Percentiles rank a stretch among this genome's conserved stretches.
These are phyloP conservation scores for Spergularia bocconei DNA, from an alignment of 148 eudicot species.

Conservation along the genomic window DNA sequence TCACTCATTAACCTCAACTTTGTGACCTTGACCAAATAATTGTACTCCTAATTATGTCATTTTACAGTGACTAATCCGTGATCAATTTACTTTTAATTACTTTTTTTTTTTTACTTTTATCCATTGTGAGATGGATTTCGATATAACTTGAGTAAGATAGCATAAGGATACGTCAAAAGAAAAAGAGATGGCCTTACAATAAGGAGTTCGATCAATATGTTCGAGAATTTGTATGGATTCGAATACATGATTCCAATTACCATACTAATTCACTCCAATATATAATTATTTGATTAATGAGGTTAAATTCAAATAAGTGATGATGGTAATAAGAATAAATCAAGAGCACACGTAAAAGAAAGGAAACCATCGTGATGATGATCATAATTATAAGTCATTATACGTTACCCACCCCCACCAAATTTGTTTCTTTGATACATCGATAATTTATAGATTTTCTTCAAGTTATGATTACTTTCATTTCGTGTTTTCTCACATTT, in stretches of 20 bases:
- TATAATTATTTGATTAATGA: background rate
- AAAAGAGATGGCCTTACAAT: too few species aligned
- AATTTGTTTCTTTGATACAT: background rate
- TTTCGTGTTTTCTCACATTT: background rate
- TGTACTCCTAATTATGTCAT: slow-evolving; percentile 12
- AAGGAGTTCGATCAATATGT: too few species aligned
- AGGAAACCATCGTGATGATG: slow-evolving; percentile 35
- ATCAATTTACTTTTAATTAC: background rate
- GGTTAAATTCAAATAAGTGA: background rate
- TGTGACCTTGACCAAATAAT: slow-evolving; percentile 27
- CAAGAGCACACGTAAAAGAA: slow-evolving; percentile 35
- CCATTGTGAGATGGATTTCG: too few species aligned
- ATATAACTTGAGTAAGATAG: too few species aligned
- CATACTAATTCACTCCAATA: background rate
- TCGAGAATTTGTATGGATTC: too few species aligned
- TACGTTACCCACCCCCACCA: slow-evolving; percentile 23
- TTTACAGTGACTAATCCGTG: background rate
- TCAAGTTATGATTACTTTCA: slow-evolving; percentile 17
- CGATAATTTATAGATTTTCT: background rate
- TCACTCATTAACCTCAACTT: slow-evolving; percentile 9
- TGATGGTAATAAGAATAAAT: slow-evolving; percentile 3
- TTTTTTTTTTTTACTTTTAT: background rate
- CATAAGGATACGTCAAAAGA: too few species aligned
- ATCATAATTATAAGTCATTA: slow-evolving; percentile 28
- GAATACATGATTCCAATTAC: background rate